Percentiles rank a stretch among this genome's conserved stretches.
Evolutionary conservation across 306 rosid genomes (phyloP).

Genomic region (Albizia julibrissin): DNA sequence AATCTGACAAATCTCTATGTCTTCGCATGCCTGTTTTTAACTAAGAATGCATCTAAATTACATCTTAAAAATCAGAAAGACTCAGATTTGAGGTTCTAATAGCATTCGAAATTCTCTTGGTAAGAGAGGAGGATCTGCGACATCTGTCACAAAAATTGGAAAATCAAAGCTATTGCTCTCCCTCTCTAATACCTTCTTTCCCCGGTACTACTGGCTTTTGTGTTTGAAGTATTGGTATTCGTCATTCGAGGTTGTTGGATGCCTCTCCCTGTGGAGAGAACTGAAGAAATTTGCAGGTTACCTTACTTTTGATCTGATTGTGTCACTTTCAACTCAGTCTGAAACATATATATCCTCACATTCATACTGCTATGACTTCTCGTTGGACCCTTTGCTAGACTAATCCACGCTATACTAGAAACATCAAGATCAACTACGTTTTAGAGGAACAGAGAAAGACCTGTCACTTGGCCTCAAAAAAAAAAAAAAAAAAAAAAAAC

Average conservation of each 20-base stretch:
- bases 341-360: neutral
- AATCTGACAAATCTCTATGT: neutral
- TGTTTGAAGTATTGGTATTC: neutral
- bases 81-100: neutral
- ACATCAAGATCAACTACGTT: neutral
- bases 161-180: neutral
- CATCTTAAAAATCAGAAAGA: neutral
- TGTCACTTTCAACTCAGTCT: neutral
- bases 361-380: neutral
- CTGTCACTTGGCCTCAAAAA: too few relatives aligned
- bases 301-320: neutral
- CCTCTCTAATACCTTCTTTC: neutral
- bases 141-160: neutral
- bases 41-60: neutral
- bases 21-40: neutral
- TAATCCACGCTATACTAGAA: neutral
- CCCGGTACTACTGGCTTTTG: neutral
- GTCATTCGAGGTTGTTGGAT: neutral
- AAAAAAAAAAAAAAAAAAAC: too few relatives aligned
- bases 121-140: slow-evolving; percentile 18
- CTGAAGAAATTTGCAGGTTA: neutral
- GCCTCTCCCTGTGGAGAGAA: neutral
- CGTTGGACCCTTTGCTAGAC: neutral
- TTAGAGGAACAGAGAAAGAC: neutral
- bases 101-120: slow-evolving; percentile 11